Percentiles rank a stretch among this genome's conserved stretches.
phyloP scores from a whole-genome alignment of 2,329 filamentous ascomycete species.

The Graphium sp. region DNA sequence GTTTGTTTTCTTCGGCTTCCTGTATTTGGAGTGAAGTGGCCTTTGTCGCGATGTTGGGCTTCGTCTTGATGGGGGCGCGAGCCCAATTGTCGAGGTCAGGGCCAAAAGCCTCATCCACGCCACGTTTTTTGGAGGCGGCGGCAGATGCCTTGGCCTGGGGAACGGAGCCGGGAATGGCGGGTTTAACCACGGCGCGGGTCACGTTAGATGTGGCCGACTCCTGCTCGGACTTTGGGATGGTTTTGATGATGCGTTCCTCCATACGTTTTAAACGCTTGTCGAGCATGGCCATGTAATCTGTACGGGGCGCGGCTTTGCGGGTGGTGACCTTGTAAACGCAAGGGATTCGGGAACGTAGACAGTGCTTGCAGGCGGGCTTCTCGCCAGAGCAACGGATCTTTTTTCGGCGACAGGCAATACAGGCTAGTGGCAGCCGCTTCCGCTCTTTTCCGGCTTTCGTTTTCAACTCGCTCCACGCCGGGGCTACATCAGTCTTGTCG shows the following conservation, averaged over 20 bases:
- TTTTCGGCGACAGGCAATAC: conserved; percentile 88
- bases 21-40: conserved; percentile 38
- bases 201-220: conserved; percentile 46
- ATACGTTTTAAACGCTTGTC: conserved; percentile 91
- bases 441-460: conserved; percentile 91
- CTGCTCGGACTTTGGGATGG: conserved; percentile 75
- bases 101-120: conserved; percentile 75
- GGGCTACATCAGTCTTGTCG: conserved; percentile 39
- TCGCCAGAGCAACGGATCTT: conserved; percentile 97
- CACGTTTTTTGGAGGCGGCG: conserved; percentile 57
- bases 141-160: conserved; percentile 23
- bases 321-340: conserved; percentile 97
- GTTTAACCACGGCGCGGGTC: conserved; percentile 71
- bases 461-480: conserved; percentile 69
- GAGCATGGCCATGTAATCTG: conserved; percentile 98
- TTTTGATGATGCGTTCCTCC: conserved; percentile 95
- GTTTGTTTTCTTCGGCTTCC: conserved; percentile 56
- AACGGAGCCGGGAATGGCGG: conserved; percentile 43
- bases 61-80: conserved; percentile 35
- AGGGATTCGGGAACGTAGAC: conserved; percentile 76
- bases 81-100: conserved; percentile 72
- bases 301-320: conserved; percentile 81
- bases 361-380: conserved; percentile 95
- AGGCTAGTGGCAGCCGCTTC: conserved; percentile 81
- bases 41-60: conserved; percentile 26